phyloP scores from a whole-genome alignment of 164 flowering plant species.

The Chimonanthus salicifolius region DNA sequence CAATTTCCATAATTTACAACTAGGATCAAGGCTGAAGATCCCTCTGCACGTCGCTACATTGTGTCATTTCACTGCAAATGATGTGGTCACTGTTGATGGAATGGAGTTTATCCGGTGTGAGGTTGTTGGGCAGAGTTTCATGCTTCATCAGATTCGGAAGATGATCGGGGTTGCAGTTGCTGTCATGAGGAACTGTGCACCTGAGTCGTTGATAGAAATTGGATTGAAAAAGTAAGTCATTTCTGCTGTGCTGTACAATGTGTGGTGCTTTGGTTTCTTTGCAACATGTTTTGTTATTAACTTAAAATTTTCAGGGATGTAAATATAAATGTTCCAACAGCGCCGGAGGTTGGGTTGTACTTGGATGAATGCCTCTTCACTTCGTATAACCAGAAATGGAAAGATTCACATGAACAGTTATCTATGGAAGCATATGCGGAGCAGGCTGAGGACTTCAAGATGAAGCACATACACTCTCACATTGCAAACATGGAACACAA shows the following conservation, averaged over 20 bases:
- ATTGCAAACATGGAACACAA: conserved; percentile 77
- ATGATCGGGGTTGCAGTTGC: conserved; percentile 95
- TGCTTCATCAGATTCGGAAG: conserved; percentile 98
- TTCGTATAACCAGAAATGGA: conserved; percentile 87
- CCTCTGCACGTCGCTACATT: conserved; percentile 70
- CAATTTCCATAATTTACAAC: conserved; percentile 93
- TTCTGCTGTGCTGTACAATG: background rate
- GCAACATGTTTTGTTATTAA: background rate
- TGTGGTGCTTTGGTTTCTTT: background rate
- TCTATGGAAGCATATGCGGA: conserved; percentile 71
- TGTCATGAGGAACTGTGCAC: conserved; percentile 71
- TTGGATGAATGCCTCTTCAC: conserved; percentile 89
- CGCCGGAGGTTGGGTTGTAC: conserved; percentile 94
- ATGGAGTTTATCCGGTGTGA: conserved; percentile 93
- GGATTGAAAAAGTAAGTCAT: conserved; percentile 62
- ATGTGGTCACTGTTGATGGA: conserved; percentile 54
- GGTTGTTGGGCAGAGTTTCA: conserved; percentile 98
- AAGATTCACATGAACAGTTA: conserved; percentile 73
- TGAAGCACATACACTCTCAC: conserved; percentile 76
- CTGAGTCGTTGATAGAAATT: conserved; percentile 57
- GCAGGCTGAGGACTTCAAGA: conserved; percentile 84
- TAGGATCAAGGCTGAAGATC: conserved; percentile 87
- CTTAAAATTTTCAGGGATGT: conserved; percentile 46
- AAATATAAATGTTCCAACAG: conserved; percentile 78
- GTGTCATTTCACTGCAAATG: conserved; percentile 73